Conservation (phyloP, 129 eudicot species). For the Flaveria bidentis region DNA sequence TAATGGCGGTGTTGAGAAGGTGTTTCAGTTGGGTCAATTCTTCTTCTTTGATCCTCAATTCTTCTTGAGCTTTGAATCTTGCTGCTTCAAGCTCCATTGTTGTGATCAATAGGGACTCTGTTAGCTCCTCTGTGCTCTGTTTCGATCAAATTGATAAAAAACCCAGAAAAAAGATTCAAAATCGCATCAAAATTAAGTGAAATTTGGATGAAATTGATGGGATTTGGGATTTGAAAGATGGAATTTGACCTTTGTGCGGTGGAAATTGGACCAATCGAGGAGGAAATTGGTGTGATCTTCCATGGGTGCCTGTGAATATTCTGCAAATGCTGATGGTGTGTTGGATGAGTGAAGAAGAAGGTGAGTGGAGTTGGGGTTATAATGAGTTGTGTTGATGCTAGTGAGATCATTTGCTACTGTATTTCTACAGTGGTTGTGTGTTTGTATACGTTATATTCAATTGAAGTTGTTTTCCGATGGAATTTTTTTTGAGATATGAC, state of each 20-base stretch:
- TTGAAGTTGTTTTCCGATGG: background rate
- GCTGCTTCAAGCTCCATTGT: slow-evolving; percentile 74
- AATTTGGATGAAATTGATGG: background rate
- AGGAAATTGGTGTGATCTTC: slow-evolving; percentile 48
- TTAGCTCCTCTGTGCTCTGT: slow-evolving; percentile 65
- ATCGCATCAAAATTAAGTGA: background rate
- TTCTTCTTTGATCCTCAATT: slow-evolving; percentile 54
- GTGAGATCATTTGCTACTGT: slow-evolving; percentile 6
- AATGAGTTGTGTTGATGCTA: slow-evolving; percentile 6
- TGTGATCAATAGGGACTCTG: slow-evolving; percentile 52
- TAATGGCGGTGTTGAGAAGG: slow-evolving; percentile 44
- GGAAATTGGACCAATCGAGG: slow-evolving; percentile 55
- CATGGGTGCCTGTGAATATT: slow-evolving; percentile 30
- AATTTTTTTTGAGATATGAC: background rate
- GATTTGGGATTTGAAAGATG: background rate
- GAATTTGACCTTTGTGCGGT: slow-evolving; percentile 48
- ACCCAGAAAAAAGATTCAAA: background rate
- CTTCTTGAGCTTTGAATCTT: slow-evolving; percentile 63
- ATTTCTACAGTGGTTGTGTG: background rate
- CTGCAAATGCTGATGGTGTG: slow-evolving; percentile 19
- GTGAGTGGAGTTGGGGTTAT: slow-evolving; percentile 21
- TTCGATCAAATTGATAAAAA: background rate
- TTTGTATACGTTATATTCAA: background rate
- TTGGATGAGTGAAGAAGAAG: slow-evolving; percentile 2
- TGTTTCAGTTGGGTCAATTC: slow-evolving; percentile 52